A percentile compares a stretch with the other conserved stretches of the same genome.
These are phyloP conservation scores for Croton laevigatus DNA, from an alignment of 441 rosid species.

Conservation along the genomic window DNA sequence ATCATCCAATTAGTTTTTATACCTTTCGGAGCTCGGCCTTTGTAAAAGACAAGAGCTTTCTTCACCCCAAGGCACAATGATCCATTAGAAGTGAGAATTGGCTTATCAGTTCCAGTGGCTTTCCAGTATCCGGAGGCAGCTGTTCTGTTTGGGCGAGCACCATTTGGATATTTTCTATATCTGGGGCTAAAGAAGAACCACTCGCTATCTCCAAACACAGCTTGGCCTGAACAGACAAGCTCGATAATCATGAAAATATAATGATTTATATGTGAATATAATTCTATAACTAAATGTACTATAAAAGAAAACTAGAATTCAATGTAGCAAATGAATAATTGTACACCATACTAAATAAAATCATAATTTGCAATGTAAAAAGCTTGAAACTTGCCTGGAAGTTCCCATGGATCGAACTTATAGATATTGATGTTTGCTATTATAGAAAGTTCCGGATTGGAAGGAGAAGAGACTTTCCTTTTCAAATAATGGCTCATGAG, in stretches of 20 bases:
- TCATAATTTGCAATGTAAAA: not conserved
- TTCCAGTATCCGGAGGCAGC: slow-evolving; percentile 58
- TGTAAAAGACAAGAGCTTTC: slow-evolving; percentile 52
- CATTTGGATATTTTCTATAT: slow-evolving; percentile 55
- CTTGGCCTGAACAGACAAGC: slow-evolving; percentile 13
- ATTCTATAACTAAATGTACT: slow-evolving; percentile 28
- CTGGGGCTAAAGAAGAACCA: slow-evolving; percentile 64
- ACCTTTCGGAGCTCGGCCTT: slow-evolving; percentile 45
- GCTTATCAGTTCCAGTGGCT: slow-evolving; percentile 47
- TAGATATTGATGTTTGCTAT: slow-evolving; percentile 50
- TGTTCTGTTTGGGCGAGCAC: slow-evolving; percentile 50
- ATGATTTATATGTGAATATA: no score
- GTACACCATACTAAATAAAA: not conserved
- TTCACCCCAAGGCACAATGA: slow-evolving; percentile 43
- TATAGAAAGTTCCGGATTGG: slow-evolving; percentile 34
- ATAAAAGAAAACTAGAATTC: not conserved
- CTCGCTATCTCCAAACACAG: slow-evolving; percentile 50
- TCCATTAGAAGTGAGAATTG: slow-evolving; percentile 35
- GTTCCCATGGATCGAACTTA: slow-evolving; percentile 53
- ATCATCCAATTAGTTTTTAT: slow-evolving; percentile 51
- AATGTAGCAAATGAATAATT: not conserved
- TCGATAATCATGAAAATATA: no score
- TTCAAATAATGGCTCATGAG: slow-evolving; percentile 44
- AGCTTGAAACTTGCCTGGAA: slow-evolving; percentile 36
- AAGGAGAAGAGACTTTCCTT: slow-evolving; percentile 39